Conservation (phyloP, 1,284 basidiomycete genomes). For the Rhizopogon parksii region DNA sequence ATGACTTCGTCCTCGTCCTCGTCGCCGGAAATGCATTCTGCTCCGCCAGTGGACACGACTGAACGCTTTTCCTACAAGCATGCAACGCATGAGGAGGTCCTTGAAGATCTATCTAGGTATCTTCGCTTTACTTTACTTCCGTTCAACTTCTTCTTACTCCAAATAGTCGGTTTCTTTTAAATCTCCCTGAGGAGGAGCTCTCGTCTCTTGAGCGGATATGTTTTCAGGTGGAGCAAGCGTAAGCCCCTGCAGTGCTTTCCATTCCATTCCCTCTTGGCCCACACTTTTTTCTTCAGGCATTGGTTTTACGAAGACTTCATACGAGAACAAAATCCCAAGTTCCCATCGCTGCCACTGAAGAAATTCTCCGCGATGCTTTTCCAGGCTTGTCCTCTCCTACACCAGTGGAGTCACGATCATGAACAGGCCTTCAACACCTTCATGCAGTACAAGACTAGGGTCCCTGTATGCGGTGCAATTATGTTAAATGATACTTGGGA, state of each 20-base stretch:
- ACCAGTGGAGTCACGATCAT: constrained; percentile 74
- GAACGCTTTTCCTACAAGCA: constrained; percentile 55
- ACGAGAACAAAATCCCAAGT: constrained; percentile 80
- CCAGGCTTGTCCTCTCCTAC: constrained; percentile 72
- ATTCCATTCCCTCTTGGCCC: constrained; percentile 7
- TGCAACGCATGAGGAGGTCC: constrained; percentile 68
- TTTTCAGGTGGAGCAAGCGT: constrained; percentile 99
- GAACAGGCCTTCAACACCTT: constrained; percentile 78
- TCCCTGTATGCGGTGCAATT: constrained; percentile 98
- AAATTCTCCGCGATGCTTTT: constrained; percentile 94
- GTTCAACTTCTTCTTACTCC: constrained; percentile 9
- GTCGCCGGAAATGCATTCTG: constrained; percentile 62
- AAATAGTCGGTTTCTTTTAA: constrained; percentile 88
- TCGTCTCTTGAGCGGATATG: constrained; percentile 89
- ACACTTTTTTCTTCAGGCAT: constrained; percentile 52
- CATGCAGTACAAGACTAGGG: constrained; percentile 94
- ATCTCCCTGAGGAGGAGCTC: constrained; percentile 92
- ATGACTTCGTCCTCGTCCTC: constrained; percentile 61
- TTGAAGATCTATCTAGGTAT: constrained; percentile 86
- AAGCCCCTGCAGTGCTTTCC: constrained; percentile 29
- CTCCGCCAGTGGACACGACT: constrained; percentile 38
- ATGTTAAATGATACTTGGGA: constrained; percentile 89
- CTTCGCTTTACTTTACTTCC: constrained; percentile 6
- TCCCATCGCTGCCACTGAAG: constrained; percentile 86
- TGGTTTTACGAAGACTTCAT: constrained; percentile 99